Percentiles rank a stretch among this genome's conserved stretches.
phyloP scores from a whole-genome alignment of 1,284 basidiomycete genomes.

The Apiotrichum gracile region DNA sequence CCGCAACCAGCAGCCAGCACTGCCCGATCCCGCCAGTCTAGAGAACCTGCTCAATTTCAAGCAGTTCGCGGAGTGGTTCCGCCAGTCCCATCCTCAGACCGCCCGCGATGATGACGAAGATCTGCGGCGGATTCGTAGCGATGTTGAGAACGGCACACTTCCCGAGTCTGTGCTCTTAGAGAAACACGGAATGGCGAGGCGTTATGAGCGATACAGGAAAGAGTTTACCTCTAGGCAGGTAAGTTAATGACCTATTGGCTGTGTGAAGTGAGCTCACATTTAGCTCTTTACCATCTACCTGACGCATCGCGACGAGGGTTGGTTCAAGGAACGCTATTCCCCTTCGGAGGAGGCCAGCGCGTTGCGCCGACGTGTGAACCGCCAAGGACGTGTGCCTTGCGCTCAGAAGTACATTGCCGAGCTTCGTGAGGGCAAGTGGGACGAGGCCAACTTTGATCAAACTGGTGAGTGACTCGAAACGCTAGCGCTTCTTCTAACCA shows the following conservation, averaged over 20 bases:
- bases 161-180: constrained; percentile 54
- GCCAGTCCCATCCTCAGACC: constrained; percentile 69
- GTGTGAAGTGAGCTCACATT: neutral
- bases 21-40: constrained; percentile 67
- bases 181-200: constrained; percentile 55
- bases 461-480: constrained; percentile 23
- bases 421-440: constrained; percentile 73
- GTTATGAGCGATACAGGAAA: constrained; percentile 88
- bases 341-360: constrained; percentile 61
- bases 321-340: constrained; percentile 93
- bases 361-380: constrained; percentile 67
- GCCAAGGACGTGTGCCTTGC: constrained; percentile 71
- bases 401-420: constrained; percentile 67
- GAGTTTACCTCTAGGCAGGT: constrained; percentile 79
- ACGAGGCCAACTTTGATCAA: constrained; percentile 53
- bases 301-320: constrained; percentile 80
- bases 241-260: constrained; percentile 44
- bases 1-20: neutral
- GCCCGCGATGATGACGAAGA: constrained; percentile 47
- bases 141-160: constrained; percentile 19
- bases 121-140: constrained; percentile 23
- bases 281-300: constrained; percentile 79
- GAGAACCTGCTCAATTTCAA: constrained; percentile 75
- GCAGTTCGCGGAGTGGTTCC: constrained; percentile 86
- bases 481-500: neutral